Conservation (phyloP, 768 basidiomycete species). For the Kwoniella europaea region DNA sequence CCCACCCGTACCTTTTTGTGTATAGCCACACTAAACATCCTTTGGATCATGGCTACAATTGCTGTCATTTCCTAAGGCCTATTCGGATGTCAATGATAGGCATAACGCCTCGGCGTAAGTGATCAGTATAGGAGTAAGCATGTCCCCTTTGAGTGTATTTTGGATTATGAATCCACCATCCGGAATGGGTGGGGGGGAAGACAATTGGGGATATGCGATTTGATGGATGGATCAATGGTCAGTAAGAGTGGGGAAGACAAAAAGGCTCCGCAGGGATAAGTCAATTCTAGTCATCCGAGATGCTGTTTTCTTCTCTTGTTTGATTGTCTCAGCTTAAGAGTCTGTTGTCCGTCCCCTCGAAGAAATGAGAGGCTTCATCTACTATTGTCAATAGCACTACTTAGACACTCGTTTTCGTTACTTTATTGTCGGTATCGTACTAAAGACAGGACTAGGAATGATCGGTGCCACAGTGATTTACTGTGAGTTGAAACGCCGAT, state of each 20-base stretch:
- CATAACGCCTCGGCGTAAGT: not conserved
- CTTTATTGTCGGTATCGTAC: not conserved
- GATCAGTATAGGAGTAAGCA: not conserved
- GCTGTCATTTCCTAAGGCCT: not conserved
- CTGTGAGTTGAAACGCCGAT: conserved; percentile 18
- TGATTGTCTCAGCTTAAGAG: too few species aligned
- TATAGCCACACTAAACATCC: not conserved
- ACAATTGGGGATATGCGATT: not conserved
- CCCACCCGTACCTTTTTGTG: not conserved
- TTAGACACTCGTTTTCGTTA: too few species aligned
- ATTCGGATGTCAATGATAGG: too few species aligned
- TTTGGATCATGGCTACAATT: not conserved
- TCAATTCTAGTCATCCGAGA: too few species aligned
- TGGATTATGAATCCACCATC: not conserved
- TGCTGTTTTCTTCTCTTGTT: too few species aligned
- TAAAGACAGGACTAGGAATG: not conserved
- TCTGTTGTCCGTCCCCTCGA: too few species aligned
- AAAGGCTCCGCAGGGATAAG: not conserved
- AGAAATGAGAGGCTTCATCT: too few species aligned
- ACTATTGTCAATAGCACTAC: too few species aligned
- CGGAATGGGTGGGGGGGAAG: not conserved
- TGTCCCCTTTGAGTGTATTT: not conserved
- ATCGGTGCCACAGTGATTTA: conserved; percentile 13
- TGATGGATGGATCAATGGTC: not conserved
- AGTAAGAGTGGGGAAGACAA: not conserved